Conservation (phyloP, 768 basidiomycete species). For the Cyclocybe aegerita region DNA sequence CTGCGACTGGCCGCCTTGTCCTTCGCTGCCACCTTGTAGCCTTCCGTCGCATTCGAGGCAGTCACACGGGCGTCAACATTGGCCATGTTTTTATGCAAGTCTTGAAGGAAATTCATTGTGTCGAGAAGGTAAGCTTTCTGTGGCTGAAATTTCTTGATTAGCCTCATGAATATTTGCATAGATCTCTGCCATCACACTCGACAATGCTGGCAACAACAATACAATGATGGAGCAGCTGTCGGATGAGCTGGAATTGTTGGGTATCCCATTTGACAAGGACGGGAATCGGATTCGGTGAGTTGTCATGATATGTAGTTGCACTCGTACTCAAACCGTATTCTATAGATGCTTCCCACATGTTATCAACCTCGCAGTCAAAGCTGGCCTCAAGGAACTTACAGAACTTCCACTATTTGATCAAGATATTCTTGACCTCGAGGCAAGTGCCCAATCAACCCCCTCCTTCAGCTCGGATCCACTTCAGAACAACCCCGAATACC, state of each 20-base stretch:
- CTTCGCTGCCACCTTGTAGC: too few species aligned
- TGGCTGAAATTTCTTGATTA: background rate
- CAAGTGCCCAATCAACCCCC: conserved; percentile 7
- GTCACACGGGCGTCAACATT: too few species aligned
- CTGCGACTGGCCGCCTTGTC: too few species aligned
- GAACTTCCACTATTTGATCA: conserved; percentile 5
- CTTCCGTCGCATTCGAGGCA: too few species aligned
- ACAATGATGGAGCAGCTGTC: conserved; percentile 29
- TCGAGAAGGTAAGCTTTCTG: conserved; percentile 17
- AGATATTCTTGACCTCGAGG: background rate
- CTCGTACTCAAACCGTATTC: conserved; percentile 1
- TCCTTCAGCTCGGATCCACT: background rate
- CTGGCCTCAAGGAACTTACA: conserved; percentile 25
- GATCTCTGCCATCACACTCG: conserved; percentile 34
- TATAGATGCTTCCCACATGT: conserved; percentile 32
- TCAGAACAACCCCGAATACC: conserved; percentile 10
- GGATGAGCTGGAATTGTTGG: conserved; percentile 8
- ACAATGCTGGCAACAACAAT: conserved; percentile 35
- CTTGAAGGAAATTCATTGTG: conserved; percentile 18
- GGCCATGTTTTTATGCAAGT: conserved; percentile 24
- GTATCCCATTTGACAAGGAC: conserved; percentile 20
- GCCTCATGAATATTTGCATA: conserved; percentile 22
- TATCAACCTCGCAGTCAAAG: conserved; percentile 27
- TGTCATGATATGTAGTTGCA: background rate
- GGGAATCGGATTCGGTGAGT: conserved; percentile 26